phyloP scores from a whole-genome alignment of 257 asterid genomes.

The Jaltomata sinuosa region DNA sequence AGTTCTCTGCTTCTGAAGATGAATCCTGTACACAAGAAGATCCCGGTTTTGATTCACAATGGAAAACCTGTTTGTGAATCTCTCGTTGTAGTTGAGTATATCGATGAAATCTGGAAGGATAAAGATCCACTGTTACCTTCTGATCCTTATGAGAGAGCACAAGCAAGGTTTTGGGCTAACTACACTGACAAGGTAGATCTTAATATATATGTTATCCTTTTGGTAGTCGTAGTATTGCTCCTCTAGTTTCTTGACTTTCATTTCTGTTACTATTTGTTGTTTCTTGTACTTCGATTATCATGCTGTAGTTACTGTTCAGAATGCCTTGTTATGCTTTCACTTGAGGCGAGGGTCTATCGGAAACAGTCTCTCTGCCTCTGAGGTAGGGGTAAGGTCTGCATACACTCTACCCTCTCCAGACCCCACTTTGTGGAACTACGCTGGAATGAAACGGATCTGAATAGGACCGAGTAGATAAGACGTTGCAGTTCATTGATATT shows the following conservation, averaged over 20 bases:
- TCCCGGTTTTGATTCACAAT: conserved; percentile 3
- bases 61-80: conserved; percentile 7
- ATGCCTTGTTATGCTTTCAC: background rate
- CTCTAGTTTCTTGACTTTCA: background rate
- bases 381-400: background rate
- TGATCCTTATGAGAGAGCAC: conserved; percentile 7
- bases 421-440: background rate
- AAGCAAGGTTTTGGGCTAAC: conserved; percentile 1
- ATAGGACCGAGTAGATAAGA: background rate
- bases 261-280: too few species aligned
- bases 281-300: background rate
- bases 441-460: background rate
- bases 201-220: background rate
- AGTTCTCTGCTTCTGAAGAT: background rate
- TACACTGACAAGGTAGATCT: background rate
- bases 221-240: background rate
- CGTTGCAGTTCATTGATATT: background rate
- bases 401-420: background rate
- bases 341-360: background rate
- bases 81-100: background rate
- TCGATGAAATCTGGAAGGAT: conserved; percentile 4
- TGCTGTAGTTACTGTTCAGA: background rate
- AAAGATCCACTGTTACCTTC: background rate
- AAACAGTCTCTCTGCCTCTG: background rate
- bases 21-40: conserved; percentile 3